A percentile compares a stretch with the other conserved stretches of the same genome.
phyloP scores from a whole-genome alignment of 139 green algal genomes.

The Picochlorum sp. region DNA sequence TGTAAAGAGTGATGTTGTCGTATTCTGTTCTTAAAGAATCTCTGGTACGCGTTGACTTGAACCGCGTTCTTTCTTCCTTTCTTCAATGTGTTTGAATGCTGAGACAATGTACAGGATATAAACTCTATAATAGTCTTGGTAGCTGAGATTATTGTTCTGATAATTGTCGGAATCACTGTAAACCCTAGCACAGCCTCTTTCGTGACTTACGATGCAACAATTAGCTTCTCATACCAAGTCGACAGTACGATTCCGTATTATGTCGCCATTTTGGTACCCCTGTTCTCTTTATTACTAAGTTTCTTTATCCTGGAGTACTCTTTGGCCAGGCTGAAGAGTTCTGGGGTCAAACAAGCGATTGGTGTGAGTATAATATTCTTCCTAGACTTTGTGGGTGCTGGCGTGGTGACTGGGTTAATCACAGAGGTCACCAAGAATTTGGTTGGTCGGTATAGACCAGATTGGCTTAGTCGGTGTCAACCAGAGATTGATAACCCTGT shows the following conservation, averaged over 20 bases:
- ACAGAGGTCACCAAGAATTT: constrained; percentile 29
- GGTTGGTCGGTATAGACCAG: constrained; percentile 20
- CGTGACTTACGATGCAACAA: neutral
- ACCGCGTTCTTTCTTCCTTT: neutral
- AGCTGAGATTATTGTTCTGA: neutral
- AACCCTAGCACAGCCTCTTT: neutral
- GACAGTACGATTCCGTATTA: constrained; percentile 21
- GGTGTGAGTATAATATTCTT: constrained; percentile 23
- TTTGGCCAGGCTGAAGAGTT: neutral
- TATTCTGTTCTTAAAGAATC: neutral
- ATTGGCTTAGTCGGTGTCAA: constrained; percentile 23
- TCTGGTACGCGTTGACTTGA: neutral
- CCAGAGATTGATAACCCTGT: neutral
- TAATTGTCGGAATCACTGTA: neutral
- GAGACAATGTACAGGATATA: neutral
- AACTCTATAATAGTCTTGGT: neutral
- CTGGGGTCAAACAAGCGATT: constrained; percentile 1
- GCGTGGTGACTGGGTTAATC: constrained; percentile 13
- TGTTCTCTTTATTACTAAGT: constrained; percentile 2
- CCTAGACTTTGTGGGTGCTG: constrained; percentile 30
- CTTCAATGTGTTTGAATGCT: neutral
- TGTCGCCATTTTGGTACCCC: constrained; percentile 4
- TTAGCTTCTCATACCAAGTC: neutral
- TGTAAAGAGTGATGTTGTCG: neutral
- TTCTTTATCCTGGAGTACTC: constrained; percentile 8